These are phyloP conservation scores for Isabelozyma gotoi DNA, from an alignment of 805 yeast genomes.

Conservation along the genomic window DNA sequence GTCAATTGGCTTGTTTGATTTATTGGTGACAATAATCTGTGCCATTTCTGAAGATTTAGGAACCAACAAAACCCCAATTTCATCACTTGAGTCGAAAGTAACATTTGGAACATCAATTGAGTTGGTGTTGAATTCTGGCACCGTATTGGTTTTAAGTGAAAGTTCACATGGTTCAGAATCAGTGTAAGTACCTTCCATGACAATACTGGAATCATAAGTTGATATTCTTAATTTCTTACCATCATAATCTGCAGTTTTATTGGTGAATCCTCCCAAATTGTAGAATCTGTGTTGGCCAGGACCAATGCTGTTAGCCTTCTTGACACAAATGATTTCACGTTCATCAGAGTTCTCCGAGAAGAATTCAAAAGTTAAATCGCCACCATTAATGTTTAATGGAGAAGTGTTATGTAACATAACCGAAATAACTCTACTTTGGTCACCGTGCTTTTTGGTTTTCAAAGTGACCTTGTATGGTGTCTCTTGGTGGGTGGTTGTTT, in stretches of 20 bases:
- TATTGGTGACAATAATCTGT: conserved; percentile 31
- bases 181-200: conserved; percentile 14
- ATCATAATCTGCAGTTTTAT: conserved; percentile 11
- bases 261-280: conserved; percentile 20
- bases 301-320: conserved; percentile 21
- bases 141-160: background rate
- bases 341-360: conserved; percentile 8
- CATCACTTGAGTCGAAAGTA: background rate
- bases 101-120: background rate
- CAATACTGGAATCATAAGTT: conserved; percentile 3
- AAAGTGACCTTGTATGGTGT: conserved; percentile 5
- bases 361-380: conserved; percentile 29
- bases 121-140: conserved; percentile 1
- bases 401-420: conserved; percentile 24
- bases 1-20: conserved; percentile 21
- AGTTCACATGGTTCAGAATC: conserved; percentile 1
- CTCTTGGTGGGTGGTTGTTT: background rate
- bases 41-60: conserved; percentile 32
- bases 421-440: conserved; percentile 18
- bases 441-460: conserved; percentile 15
- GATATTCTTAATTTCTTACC: conserved; percentile 19
- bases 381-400: conserved; percentile 20
- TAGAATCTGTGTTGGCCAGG: conserved; percentile 26
- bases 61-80: conserved; percentile 19
- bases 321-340: conserved; percentile 17